Base-by-base conservation (phyloP, 805 yeast genomes). In the Kazachstania africana region DNA sequence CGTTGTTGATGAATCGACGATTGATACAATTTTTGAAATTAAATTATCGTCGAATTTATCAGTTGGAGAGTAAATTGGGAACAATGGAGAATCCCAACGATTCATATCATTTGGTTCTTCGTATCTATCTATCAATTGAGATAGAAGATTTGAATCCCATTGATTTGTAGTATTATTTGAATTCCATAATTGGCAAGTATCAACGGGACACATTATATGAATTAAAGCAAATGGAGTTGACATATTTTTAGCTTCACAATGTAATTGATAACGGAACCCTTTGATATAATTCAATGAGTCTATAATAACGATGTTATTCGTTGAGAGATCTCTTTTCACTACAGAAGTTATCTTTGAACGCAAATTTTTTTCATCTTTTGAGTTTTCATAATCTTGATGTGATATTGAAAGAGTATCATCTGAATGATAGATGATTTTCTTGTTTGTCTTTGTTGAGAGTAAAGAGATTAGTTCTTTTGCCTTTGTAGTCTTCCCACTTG, bases 31-130 rank as follows among this genome's bases (percentile, higher is more conserved):
- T 62, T 68, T n/a, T n/a, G n/a, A n/a, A n/a, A n/a, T n/a, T n/a
- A n/a, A n/a, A n/a, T n/a, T n/a, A n/a, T n/a, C n/a, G n/a, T n/a
- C n/a, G n/a, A n/a, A n/a, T 6, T 6, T 23, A 36, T 56, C 61
- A 24, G 49, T 45, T 2, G 47, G 40, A 5, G 55, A 37, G 3
- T 75, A 68, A 1, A 87, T 56, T 0, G 83, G 73, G 48, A 85
- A 76, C 38, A 88, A 59, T 5, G 98, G 98, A 4, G 94, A 74
- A 49, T 91, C 98, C 98, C 98, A 91, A 37, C 95, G 61, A 17
- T 78, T 72, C 46, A 72, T 70, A 20, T 75, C 74, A 49, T 83
- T 79, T 1, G 98, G 98, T 52, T 91, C 98, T 56, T 91, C 98
- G 49, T 77, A 91, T 36, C 98, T 58, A 73, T 85, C 80, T 3